Conservation (phyloP, 495 filamentous ascomycete genomes). For the Stereocaulon alpinum region DNA sequence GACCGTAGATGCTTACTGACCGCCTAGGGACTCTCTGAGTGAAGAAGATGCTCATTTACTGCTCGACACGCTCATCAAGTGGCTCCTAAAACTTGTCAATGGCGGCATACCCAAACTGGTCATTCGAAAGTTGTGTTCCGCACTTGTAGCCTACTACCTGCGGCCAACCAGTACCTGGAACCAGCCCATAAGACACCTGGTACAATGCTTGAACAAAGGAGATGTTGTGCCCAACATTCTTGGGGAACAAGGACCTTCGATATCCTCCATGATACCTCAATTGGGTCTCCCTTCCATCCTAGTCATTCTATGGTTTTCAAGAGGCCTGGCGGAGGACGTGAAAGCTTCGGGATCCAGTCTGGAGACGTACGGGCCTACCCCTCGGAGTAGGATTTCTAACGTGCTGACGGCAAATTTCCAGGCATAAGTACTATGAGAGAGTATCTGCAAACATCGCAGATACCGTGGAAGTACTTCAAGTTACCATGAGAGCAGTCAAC, state of each 20-base stretch:
- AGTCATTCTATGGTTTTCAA: slow-evolving; percentile 60
- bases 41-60: slow-evolving; percentile 52
- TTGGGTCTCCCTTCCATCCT: slow-evolving; percentile 46
- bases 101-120: slow-evolving; percentile 55
- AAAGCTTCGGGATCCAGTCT: slow-evolving; percentile 49
- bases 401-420: slow-evolving; percentile 16
- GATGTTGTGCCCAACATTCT: slow-evolving; percentile 37
- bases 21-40: slow-evolving; percentile 45
- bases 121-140: slow-evolving; percentile 71
- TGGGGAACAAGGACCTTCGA: slow-evolving; percentile 39
- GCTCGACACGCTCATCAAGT: slow-evolving; percentile 58
- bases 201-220: slow-evolving; percentile 48
- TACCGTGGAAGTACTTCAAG: slow-evolving; percentile 36
- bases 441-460: slow-evolving; percentile 43
- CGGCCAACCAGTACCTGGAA: slow-evolving; percentile 60
- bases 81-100: slow-evolving; percentile 50
- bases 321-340: slow-evolving; percentile 65
- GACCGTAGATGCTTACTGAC: slow-evolving; percentile 16
- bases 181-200: slow-evolving; percentile 56
- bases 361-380: slow-evolving; percentile 38
- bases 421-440: slow-evolving; percentile 40
- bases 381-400: background rate
- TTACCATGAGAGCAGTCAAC: slow-evolving; percentile 30
- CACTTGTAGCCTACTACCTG: slow-evolving; percentile 69
- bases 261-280: slow-evolving; percentile 41